Evolutionary conservation across 2,329 filamentous ascomycete species (phyloP).

Genomic region (Venturiaceae sp.): DNA sequence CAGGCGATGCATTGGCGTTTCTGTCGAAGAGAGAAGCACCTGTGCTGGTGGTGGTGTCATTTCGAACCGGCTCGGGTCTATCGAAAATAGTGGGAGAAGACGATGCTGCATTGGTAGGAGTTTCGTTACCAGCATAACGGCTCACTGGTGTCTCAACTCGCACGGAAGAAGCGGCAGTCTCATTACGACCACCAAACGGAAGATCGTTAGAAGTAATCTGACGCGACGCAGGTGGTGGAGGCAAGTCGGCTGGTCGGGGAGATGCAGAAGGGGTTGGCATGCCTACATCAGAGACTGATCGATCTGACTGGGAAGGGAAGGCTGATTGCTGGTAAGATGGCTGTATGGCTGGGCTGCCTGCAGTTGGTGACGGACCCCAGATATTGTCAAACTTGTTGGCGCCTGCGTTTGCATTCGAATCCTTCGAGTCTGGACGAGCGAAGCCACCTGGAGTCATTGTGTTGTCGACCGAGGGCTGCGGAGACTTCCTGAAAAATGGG

Average conservation of each 20-base stretch:
- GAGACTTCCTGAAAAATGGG: conserved; percentile 73
- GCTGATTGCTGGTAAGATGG: conserved; percentile 45
- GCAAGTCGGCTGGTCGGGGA: conserved; percentile 52
- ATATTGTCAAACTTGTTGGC: conserved; percentile 68
- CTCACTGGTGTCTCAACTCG: conserved; percentile 66
- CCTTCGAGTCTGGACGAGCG: conserved; percentile 13
- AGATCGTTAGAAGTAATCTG: conserved; percentile 72
- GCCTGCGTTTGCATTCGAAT: conserved; percentile 19
- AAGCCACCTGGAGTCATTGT: conserved; percentile 42
- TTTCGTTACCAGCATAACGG: conserved; percentile 43
- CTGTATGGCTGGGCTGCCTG: conserved; percentile 36
- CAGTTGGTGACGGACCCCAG: conserved; percentile 57
- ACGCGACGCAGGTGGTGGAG: conserved; percentile 60
- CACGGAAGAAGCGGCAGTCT: conserved; percentile 67
- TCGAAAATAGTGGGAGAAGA: conserved; percentile 34
- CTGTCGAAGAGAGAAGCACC: conserved; percentile 26
- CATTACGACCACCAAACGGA: conserved; percentile 52
- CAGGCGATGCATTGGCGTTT: conserved; percentile 27
- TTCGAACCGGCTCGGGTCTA: conserved; percentile 22
- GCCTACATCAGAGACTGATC: conserved; percentile 37
- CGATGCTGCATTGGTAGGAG: conserved; percentile 32
- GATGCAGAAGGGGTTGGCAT: conserved; percentile 53
- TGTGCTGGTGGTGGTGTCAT: conserved; percentile 23
- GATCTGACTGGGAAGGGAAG: conserved; percentile 27
- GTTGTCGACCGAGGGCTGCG: conserved; percentile 38